Base-by-base conservation (phyloP, 2,329 filamentous ascomycete genomes). In the Chrysoporthe puriensis region DNA sequence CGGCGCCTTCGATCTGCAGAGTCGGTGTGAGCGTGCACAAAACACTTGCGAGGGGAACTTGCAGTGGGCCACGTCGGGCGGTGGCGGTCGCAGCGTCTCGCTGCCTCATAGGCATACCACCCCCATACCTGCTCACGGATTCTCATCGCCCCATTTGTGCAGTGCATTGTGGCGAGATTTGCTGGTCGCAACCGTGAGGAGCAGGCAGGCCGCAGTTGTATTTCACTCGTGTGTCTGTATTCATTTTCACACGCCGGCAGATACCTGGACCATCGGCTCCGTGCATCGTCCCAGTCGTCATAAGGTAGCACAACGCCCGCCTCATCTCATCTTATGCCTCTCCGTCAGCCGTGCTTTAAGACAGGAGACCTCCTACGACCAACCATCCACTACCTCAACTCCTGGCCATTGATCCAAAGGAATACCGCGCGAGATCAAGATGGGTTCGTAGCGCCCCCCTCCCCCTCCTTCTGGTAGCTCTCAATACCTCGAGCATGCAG, bases 221-320 rank as follows among this genome's bases (percentile, higher is more conserved):
- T 54, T 43, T 60, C 42, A 13, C 13, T 42, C 40, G n/a, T 40
- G n/a, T 40, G 7, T 11, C 14, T 43, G n/a, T 13, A 14, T 59
- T 26, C 18, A 42, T 11, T 60, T 60, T 14, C 34, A 43, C 42
- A 21, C 21, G 18, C 13, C 57, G 57, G 57, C 57, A 26, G 40
- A n/a, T 13, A 14, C 4, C 57, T 21, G 57, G 11, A 5, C 13
- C n/a, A 34, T 44, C 57, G 40, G 42, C 57, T 26, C 13, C 40
- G 18, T 43, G 42, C 57, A 3, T 60, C n/a, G 57, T 44, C 57
- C 14, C 13, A n/a, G 32, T 60, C 40, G 57, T 60, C 57, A 60
- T 43, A 42, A 43, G 57, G 57, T 60, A 18, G 42, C 40, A 60
- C 57, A 18, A 60, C 57, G 57, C 57, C 26, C 42, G 57, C 44